Conservation (phyloP, 371 early-diverging fungal species). For the Rhizomucor pusillus region DNA sequence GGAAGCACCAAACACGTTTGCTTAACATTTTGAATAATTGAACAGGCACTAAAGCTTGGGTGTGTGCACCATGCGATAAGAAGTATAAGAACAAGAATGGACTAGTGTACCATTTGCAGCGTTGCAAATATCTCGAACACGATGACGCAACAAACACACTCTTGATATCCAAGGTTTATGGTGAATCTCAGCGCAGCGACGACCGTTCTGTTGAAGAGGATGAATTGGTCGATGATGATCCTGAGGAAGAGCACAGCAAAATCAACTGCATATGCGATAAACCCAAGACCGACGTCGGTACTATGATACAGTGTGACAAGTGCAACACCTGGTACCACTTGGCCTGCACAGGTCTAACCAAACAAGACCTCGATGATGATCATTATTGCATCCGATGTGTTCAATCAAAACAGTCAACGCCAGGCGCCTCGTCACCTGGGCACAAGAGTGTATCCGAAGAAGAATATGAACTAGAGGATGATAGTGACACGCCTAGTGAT, state of each 20-base stretch:
- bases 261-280: conserved; percentile 45
- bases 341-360: conserved; percentile 38
- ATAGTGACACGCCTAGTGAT: conserved; percentile 4
- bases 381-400: conserved; percentile 50
- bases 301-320: conserved; percentile 53
- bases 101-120: conserved; percentile 39
- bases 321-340: conserved; percentile 48
- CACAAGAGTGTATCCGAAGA: conserved; percentile 3
- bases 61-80: conserved; percentile 49
- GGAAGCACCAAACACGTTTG: not conserved
- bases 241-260: conserved; percentile 19
- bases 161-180: too few relatives aligned
- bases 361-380: conserved; percentile 30
- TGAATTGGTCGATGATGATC: conserved; percentile 18
- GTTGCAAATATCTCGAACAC: conserved; percentile 24
- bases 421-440: not conserved
- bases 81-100: conserved; percentile 46
- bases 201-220: conserved; percentile 13
- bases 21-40: conserved; percentile 1
- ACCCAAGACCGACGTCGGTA: conserved; percentile 31
- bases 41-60: conserved; percentile 19
- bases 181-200: conserved; percentile 27
- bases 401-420: not conserved
- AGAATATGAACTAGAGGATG: conserved; percentile 12
- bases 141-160: too few relatives aligned